Percentiles rank a stretch among this genome's conserved stretches.
These are phyloP conservation scores for Porodaedalea pini DNA, from an alignment of 1,284 basidiomycete species.

Conservation along the genomic window DNA sequence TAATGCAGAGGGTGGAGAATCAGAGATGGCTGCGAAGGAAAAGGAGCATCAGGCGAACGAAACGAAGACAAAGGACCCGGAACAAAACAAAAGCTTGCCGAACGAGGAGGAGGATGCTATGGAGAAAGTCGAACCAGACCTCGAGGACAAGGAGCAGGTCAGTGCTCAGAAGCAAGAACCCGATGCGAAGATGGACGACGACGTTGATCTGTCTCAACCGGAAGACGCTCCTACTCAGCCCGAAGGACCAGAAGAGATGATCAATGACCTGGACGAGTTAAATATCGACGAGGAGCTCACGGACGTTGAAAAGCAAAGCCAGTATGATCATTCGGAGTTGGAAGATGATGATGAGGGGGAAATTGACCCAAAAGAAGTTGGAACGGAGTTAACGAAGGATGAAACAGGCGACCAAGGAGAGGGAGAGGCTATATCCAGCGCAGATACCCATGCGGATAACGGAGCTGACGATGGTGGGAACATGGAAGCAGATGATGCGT, in stretches of 20 bases:
- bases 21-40: not conserved
- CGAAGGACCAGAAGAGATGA: not conserved
- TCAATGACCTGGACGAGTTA: not conserved
- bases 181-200: conserved; percentile 4
- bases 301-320: not conserved
- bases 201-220: conserved; percentile 4
- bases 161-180: not conserved
- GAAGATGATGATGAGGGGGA: not conserved
- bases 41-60: no score
- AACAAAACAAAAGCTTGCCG: conserved; percentile 21
- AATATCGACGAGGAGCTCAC: conserved; percentile 7
- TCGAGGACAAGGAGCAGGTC: not conserved
- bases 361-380: not conserved
- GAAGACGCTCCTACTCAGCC: not conserved
- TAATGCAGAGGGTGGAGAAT: not conserved
- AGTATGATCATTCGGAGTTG: not conserved
- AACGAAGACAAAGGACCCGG: no score
- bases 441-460: conserved; percentile 3
- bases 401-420: conserved; percentile 20
- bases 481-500: conserved; percentile 12
- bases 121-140: not conserved
- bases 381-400: not conserved
- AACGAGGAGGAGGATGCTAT: conserved; percentile 27
- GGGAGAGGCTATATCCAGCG: conserved; percentile 19
- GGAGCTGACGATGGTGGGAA: conserved; percentile 12